phyloP scores from a whole-genome alignment of 1,139 yeast species.

The Yamadazyma blattariae region DNA sequence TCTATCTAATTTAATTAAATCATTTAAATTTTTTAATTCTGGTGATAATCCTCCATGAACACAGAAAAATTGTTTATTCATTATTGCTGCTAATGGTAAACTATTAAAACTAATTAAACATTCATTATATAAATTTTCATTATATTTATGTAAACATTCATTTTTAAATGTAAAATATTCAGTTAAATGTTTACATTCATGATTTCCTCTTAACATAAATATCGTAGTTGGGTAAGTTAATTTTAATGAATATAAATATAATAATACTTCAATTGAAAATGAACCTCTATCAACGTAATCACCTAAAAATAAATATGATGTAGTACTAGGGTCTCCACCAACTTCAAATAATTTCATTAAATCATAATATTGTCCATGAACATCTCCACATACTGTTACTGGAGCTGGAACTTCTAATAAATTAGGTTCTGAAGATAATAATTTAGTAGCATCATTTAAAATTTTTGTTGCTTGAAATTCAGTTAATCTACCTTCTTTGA shows the following conservation, averaged over 20 bases:
- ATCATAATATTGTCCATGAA: slow-evolving; percentile 94
- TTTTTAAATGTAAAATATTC: slow-evolving; percentile 90
- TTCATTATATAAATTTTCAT: slow-evolving; percentile 63
- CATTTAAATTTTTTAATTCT: slow-evolving; percentile 69
- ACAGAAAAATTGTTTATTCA: slow-evolving; percentile 94
- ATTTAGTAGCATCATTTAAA: slow-evolving; percentile 61
- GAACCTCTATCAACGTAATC: slow-evolving; percentile 97
- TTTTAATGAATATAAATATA: slow-evolving; percentile 79
- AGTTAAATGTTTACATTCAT: slow-evolving; percentile 91
- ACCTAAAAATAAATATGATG: slow-evolving; percentile 83
- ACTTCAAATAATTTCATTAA: slow-evolving; percentile 89
- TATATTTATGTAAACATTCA: slow-evolving; percentile 88
- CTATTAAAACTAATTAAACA: slow-evolving; percentile 81
- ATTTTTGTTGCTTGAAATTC: slow-evolving; percentile 73
- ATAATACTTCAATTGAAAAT: slow-evolving; percentile 83
- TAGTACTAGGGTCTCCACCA: slow-evolving; percentile 81
- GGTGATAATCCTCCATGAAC: slow-evolving; percentile 98
- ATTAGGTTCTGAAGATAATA: slow-evolving; percentile 75
- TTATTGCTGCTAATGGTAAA: slow-evolving; percentile 87
- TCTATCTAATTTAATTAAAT: slow-evolving; percentile 67
- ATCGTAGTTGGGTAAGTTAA: slow-evolving; percentile 73
- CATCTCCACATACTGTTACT: slow-evolving; percentile 93
- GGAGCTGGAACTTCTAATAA: slow-evolving; percentile 85
- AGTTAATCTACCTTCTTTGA: slow-evolving; percentile 74
- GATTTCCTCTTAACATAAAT: slow-evolving; percentile 90